phyloP scores from a whole-genome alignment of 352 stramenopile genomes.

The Pythium brassicae region DNA sequence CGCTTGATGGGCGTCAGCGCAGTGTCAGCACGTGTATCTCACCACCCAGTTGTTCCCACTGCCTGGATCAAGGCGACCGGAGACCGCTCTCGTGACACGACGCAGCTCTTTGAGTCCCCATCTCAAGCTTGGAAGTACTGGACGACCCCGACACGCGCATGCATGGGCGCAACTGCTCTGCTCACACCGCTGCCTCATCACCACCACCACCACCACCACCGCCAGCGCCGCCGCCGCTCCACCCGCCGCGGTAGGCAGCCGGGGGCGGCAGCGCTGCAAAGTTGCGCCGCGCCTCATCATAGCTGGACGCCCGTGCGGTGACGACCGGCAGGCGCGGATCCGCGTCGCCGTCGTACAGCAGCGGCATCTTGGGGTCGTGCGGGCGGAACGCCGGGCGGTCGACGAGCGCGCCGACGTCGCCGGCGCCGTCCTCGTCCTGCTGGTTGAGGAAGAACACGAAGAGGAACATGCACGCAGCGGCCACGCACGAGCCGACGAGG shows the following conservation, averaged over 20 bases:
- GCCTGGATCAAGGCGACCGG: no score
- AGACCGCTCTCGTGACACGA: no score
- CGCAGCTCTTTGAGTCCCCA: no score
- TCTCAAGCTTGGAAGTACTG: no score
- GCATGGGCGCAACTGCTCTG: no score
- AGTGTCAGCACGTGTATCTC: no score
- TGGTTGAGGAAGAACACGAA: conserved; percentile 82
- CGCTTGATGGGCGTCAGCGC: no score
- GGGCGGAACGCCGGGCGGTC: conserved; percentile 15
- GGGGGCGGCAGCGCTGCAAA: conserved; percentile 44
- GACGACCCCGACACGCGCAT: no score
- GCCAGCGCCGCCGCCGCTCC: not conserved
- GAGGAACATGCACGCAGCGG: conserved; percentile 71
- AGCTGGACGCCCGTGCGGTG: conserved; percentile 30
- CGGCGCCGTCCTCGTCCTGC: conserved; percentile 44
- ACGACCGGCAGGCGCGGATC: conserved; percentile 16
- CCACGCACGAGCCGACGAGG: conserved; percentile 63
- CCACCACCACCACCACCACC: no score
- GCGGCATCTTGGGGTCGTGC: conserved; percentile 61
- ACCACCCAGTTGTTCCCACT: no score
- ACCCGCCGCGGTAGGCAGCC: conserved; percentile 3
- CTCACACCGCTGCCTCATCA: conserved; percentile 14
- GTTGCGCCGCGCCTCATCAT: conserved; percentile 51
- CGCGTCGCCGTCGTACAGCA: conserved; percentile 33
- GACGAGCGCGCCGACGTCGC: conserved; percentile 23